Base-by-base conservation (phyloP, 176 grass and related monocot species). In the Hordeum marinum region DNA sequence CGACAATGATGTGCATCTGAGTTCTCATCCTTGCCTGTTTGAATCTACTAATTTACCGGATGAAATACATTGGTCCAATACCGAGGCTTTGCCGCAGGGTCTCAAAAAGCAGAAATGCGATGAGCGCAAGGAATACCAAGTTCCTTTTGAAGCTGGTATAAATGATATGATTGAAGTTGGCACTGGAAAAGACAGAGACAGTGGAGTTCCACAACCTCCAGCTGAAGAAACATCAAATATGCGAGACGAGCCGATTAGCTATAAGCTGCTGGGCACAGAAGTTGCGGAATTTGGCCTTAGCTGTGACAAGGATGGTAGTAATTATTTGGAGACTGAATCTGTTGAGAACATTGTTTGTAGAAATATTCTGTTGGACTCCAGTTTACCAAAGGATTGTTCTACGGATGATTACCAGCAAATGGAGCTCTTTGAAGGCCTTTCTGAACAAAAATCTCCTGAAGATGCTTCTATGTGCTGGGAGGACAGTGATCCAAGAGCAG, bases 171-270 rank as follows among this genome's bases (percentile, higher is more conserved):
- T 52, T 23, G 77, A 63, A 65, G 62, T 9, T 70, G 15, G 18
- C 4, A 14, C 71, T 59, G 36, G 9, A 25, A 75, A 71, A 58
- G 27, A 55, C 75, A 45, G 73, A 32, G 43, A 80, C 73, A 74
- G 18, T 73, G 75, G 13, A 66, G 20, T 61, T 6, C 37, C 43
- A 27, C 9, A 18, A 2, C 80, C 43, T 35, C 32, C 34, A 36
- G 23, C 58, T 42, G 55, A 77, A 72, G 63, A 27, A 71, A 69
- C 6, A 64, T 41, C 67, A 76, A 18, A 70, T 77, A 85, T 85
- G 45, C 34, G 46, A 50, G 46, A 50, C 46, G 48, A 52, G 48
- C 48, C 6, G 48, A 6, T 52, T 52, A 52, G 18, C 48, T 18
- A 15, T 18, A 52, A 52, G 48, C 17, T 52, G 48, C 48, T 15